Evolutionary conservation across 257 asterid species (phyloP), one percentile per base, ranked within the genome.

Genomic region (Plantago ovata): DNA sequence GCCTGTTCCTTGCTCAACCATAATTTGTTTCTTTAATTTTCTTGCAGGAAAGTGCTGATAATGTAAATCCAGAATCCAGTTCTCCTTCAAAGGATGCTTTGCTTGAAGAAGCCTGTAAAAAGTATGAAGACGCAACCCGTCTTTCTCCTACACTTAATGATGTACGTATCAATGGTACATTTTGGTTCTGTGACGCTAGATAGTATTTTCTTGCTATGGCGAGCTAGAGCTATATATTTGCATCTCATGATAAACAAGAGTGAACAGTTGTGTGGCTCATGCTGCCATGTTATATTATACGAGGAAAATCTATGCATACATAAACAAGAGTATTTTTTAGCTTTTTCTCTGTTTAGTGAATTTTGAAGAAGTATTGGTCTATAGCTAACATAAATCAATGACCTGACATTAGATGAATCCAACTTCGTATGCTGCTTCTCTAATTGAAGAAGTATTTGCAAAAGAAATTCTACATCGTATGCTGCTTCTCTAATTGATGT

Each of bases 21-120:
- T 9, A 55, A 40, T 56, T 32, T 55, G 52, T 66, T 23, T 58
- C 44, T 49, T 50, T 38, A 60, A 44, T 51, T 67, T 54, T 56
- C 77, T 46, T 82, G 81, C 94, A 92, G 98, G 98, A 92, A 82
- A 92, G 98, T 81, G 98, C 98, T 39, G 98, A 92, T 72, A 92
- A 92, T 66, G 87, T 92, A 48, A 79, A 65, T 75, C 85, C 93
- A 53, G 95, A 88, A 63, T 80, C 98, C 23, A 74, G 77, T 68
- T 83, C 96, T 75, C 88, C 94, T 68, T 88, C 96, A 49, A 92
- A 88, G 80, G 98, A 92, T 70, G 83, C 87, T 62, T 77, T 92
- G 81, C 96, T 92, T 52, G 96, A 88, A 79, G 96, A 89, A 84
- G 98, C 97, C 20, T 93, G 97, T 72, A 83, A 66, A 72, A 89